Conservation (phyloP, 495 filamentous ascomycete species). For the Aspergillus heteromorphus region DNA sequence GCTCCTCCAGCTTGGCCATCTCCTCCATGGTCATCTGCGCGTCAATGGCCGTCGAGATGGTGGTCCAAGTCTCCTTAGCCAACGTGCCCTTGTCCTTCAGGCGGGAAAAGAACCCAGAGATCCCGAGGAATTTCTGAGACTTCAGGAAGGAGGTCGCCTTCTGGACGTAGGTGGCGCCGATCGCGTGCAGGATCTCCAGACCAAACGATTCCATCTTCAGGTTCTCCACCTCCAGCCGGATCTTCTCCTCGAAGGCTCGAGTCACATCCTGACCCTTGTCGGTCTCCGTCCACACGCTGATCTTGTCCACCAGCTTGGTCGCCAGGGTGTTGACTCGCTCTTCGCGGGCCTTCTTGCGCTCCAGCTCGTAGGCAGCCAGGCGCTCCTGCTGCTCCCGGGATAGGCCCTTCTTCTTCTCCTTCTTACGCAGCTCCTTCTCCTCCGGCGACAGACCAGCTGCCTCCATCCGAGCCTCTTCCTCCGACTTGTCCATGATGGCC, state of each 20-base stretch:
- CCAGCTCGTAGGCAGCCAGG: conserved; percentile 78
- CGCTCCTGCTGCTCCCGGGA: conserved; percentile 88
- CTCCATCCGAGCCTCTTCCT: conserved; percentile 72
- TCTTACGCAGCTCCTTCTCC: conserved; percentile 70
- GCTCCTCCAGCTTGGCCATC: conserved; percentile 94
- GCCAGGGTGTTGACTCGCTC: conserved; percentile 81
- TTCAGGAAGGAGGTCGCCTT: conserved; percentile 87
- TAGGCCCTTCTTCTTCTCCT: conserved; percentile 84
- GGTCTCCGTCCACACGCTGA: conserved; percentile 96
- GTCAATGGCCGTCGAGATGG: conserved; percentile 94
- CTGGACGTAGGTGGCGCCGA: conserved; percentile 80
- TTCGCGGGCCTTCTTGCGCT: conserved; percentile 78
- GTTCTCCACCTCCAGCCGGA: conserved; percentile 90
- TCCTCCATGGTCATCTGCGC: conserved; percentile 98
- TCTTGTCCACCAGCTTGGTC: conserved; percentile 79
- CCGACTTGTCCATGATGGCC: conserved; percentile 81
- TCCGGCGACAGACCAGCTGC: conserved; percentile 67
- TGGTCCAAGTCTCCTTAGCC: conserved; percentile 97
- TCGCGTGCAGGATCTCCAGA: conserved; percentile 92
- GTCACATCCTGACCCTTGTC: conserved; percentile 85
- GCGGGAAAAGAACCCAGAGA: conserved; percentile 86
- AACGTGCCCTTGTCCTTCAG: conserved; percentile 96
- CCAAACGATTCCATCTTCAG: conserved; percentile 99
- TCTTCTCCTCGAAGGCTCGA: conserved; percentile 86
- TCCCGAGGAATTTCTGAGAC: conserved; percentile 93